Evolutionary conservation across 345 rosid species (phyloP), one percentile per base, ranked within the genome.

Genomic region (Citrus glauca): DNA sequence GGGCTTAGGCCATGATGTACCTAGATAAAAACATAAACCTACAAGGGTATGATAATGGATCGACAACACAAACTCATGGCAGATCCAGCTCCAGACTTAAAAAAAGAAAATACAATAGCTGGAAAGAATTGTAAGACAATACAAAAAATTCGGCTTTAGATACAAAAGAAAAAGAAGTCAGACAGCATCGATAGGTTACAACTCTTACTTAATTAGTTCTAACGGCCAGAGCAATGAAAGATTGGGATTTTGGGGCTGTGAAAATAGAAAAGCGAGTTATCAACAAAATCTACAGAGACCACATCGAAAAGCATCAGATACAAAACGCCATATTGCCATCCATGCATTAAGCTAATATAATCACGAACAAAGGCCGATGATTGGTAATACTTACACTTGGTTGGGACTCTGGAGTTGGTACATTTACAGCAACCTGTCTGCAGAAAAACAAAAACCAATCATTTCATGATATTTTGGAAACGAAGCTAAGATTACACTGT

Each of bases 361-460:
- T 27, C 68, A 67, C 19, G 9, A 74, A 81, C 59, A 77, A 77
- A 56, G 55, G 69, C 32, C 55, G 69, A 70, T 30, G 40, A 2
- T 71, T 40, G 42, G 32, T 10, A 81, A 76, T 76, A 88, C 97
- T 70, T 82, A 92, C 98, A 82, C 76, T 86, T 84, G 93, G 90
- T 71, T 77, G 91, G 37, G 90, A 78, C 81, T 90, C 92, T 27
- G 97, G 98, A 81, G 93, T 87, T 75, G 89, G 73, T 69, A 95
- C 92, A 69, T 95, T 91, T 16, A 64, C 87, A 76, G 97, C 95
- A 28, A 89, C 78, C 38, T 81, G 88, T 82, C 97, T 94, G 94
- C 86, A 86, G 32, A 77, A 77, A 76, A 81, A 73, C 16, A 50
- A 50, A 50, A 50, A 61, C 65, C 38, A 70, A 82, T 42, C 10